A percentile compares a stretch with the other conserved stretches of the same genome.
Evolutionary conservation across 208 protist genomes (phyloP).

Genomic region (Angomonas deanei): DNA sequence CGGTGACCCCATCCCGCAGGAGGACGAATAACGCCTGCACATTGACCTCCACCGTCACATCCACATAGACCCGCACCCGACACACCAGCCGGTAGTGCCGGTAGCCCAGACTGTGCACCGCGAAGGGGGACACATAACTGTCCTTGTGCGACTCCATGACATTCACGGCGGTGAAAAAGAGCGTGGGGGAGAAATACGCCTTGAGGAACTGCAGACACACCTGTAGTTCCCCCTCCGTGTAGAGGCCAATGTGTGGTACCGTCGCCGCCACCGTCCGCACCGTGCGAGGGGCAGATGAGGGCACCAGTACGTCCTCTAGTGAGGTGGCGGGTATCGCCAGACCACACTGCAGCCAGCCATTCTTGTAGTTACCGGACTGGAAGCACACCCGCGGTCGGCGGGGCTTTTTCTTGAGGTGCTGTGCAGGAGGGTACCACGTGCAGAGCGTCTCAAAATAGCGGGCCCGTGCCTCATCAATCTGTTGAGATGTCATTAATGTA

Average conservation of each 20-base stretch:
- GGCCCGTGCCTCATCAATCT: background rate
- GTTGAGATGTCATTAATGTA: too few species aligned
- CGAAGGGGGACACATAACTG: background rate
- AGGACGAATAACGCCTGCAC: background rate
- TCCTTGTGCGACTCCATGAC: background rate
- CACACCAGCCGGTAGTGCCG: background rate
- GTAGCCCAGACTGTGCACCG: background rate
- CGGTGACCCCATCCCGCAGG: background rate
- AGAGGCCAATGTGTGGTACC: background rate
- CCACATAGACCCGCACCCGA: background rate
- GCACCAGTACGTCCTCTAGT: background rate
- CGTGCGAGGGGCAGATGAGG: background rate
- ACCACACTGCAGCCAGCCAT: background rate
- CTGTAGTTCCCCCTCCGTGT: background rate
- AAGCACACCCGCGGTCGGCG: background rate
- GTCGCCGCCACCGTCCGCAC: background rate
- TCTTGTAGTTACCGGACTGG: background rate
- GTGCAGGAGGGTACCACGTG: constrained; percentile 1
- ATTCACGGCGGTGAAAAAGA: constrained; percentile 1
- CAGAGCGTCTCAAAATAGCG: background rate
- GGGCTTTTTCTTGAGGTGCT: background rate
- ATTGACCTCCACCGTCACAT: background rate
- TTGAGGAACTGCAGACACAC: background rate
- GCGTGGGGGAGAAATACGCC: background rate
- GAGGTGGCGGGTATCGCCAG: background rate